These are phyloP conservation scores for Corylus heterophylla DNA, from an alignment of 306 rosid species.

Conservation along the genomic window DNA sequence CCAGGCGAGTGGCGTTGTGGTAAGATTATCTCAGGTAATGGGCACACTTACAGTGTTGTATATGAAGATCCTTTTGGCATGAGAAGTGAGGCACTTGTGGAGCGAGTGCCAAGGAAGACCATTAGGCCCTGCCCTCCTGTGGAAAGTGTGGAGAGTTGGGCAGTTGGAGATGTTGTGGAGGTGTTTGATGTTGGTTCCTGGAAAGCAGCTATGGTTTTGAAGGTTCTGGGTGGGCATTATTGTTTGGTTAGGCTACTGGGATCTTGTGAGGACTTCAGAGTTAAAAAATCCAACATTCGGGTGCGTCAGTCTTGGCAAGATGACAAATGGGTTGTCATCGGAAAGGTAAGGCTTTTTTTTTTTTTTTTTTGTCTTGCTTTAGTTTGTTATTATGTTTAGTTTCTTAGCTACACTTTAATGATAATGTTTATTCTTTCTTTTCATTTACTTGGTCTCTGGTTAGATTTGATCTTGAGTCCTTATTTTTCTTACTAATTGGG, in stretches of 20 bases:
- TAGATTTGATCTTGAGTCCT: neutral
- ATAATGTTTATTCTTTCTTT: neutral
- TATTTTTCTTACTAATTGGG: neutral
- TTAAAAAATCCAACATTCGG: constrained; percentile 50
- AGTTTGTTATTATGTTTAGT: neutral
- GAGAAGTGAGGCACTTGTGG: constrained; percentile 33
- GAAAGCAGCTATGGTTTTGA: constrained; percentile 56
- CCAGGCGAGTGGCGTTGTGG: constrained; percentile 70
- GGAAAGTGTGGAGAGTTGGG: constrained; percentile 40
- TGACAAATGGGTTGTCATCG: constrained; percentile 56
- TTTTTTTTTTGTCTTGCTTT: neutral
- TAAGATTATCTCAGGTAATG: constrained; percentile 60
- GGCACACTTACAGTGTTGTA: constrained; percentile 55
- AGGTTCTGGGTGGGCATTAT: constrained; percentile 34
- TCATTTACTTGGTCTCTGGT: neutral
- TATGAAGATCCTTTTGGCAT: constrained; percentile 30
- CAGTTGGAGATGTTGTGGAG: constrained; percentile 62
- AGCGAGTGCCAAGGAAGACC: constrained; percentile 60
- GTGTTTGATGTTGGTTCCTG: constrained; percentile 60
- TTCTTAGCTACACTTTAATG: neutral
- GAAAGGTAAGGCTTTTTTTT: constrained; percentile 42
- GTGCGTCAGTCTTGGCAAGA: constrained; percentile 62
- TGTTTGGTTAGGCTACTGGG: constrained; percentile 63
- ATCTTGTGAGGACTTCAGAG: constrained; percentile 48
- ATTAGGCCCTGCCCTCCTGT: constrained; percentile 74